These are phyloP conservation scores for Astrephomene gubernaculifera DNA, from an alignment of 139 green algal genomes.

Conservation along the genomic window DNA sequence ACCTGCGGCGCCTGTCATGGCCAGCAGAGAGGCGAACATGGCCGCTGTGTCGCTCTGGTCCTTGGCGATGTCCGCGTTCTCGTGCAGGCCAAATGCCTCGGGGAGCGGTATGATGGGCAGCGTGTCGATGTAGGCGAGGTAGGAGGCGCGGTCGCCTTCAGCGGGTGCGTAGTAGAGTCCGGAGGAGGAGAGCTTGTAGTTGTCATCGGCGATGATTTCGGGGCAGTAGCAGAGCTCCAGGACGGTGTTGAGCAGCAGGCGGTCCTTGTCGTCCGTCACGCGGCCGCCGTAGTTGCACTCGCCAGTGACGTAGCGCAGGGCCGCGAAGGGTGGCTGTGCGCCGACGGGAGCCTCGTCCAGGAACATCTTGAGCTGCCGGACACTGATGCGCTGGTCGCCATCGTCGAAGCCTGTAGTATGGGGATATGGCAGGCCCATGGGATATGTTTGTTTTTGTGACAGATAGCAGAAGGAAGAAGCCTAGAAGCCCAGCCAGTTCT, in stretches of 20 bases:
- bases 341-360: slow-evolving; percentile 71
- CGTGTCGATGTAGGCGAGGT: slow-evolving; percentile 68
- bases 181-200: slow-evolving; percentile 44
- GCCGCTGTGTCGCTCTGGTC: slow-evolving; percentile 73
- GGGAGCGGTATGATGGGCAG: slow-evolving; percentile 69
- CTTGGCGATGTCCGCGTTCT: slow-evolving; percentile 82
- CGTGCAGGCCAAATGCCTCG: slow-evolving; percentile 80
- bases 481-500: too few species aligned
- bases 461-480: too few species aligned
- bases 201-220: slow-evolving; percentile 46
- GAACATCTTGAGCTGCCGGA: slow-evolving; percentile 81
- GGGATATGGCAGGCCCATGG: too few species aligned
- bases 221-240: slow-evolving; percentile 69
- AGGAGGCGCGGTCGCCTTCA: slow-evolving; percentile 55
- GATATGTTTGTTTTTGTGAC: too few species aligned
- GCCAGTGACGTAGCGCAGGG: slow-evolving; percentile 76
- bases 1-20: slow-evolving; percentile 55
- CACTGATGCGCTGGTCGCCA: slow-evolving; percentile 76
- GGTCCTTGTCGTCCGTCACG: slow-evolving; percentile 86
- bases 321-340: slow-evolving; percentile 70
- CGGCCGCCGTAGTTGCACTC: slow-evolving; percentile 84
- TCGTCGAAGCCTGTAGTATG: slow-evolving; percentile 83
- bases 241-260: slow-evolving; percentile 74
- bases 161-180: slow-evolving; percentile 68
- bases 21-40: slow-evolving; percentile 73